These are phyloP conservation scores for Fusarium fujikuroi DNA, from an alignment of 2,329 filamentous ascomycete species.

Conservation along the genomic window DNA sequence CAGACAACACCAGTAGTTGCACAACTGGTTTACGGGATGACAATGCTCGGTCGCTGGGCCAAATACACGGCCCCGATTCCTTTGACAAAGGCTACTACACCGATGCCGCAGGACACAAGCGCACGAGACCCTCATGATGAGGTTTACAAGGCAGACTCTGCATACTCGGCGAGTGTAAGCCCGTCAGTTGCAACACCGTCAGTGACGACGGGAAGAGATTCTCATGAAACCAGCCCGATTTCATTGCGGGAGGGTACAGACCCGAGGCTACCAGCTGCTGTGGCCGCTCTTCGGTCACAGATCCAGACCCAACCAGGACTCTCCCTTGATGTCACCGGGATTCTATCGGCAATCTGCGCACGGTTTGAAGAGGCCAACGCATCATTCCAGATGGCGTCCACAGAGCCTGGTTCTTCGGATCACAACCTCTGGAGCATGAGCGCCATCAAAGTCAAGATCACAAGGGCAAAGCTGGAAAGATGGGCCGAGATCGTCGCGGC, in stretches of 20 bases:
- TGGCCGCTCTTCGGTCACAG: slow-evolving; percentile 54
- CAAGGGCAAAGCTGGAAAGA: slow-evolving; percentile 57
- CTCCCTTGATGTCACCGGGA: slow-evolving; percentile 56
- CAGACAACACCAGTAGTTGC: slow-evolving; percentile 58
- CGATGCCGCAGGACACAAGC: slow-evolving; percentile 44
- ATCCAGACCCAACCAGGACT: slow-evolving; percentile 58
- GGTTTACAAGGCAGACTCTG: slow-evolving; percentile 40
- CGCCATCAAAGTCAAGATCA: slow-evolving; percentile 59
- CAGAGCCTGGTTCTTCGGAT: slow-evolving; percentile 50
- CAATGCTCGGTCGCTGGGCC: slow-evolving; percentile 63
- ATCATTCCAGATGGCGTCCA: slow-evolving; percentile 47
- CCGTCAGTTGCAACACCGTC: slow-evolving; percentile 19
- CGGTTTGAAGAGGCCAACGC: slow-evolving; percentile 58
- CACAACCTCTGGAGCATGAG: slow-evolving; percentile 62
- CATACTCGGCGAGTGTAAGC: slow-evolving; percentile 22
- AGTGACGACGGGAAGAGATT: slow-evolving; percentile 14
- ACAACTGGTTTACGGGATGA: slow-evolving; percentile 62
- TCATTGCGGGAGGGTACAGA: slow-evolving; percentile 48
- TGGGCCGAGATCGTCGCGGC: slow-evolving; percentile 59
- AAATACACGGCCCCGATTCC: slow-evolving; percentile 56
- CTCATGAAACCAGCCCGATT: slow-evolving; percentile 31
- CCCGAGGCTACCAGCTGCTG: slow-evolving; percentile 52
- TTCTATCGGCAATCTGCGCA: slow-evolving; percentile 54
- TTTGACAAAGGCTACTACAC: slow-evolving; percentile 36
- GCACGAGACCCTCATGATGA: slow-evolving; percentile 29